Conservation (phyloP, 1,284 basidiomycete species). For the Chondrostereum purpureum region DNA sequence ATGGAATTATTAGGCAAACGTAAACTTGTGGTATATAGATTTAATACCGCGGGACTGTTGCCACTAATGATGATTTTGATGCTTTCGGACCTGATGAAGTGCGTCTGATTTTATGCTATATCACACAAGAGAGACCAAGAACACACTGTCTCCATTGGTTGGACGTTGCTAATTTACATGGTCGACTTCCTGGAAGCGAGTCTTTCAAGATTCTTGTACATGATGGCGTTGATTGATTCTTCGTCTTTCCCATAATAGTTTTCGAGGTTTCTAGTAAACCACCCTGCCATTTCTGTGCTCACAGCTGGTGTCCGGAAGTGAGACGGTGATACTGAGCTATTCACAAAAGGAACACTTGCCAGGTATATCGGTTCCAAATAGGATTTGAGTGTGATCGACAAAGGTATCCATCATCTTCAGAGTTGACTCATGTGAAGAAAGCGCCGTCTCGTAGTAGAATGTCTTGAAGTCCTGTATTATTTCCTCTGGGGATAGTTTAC, state of each 20-base stretch:
- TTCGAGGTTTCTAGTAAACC: slow-evolving; percentile 51
- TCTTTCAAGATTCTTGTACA: slow-evolving; percentile 39
- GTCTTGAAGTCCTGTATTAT: slow-evolving; percentile 59
- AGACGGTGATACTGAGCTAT: no score
- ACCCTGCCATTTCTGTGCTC: slow-evolving; percentile 41
- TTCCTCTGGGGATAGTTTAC: slow-evolving; percentile 46
- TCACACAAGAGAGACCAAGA: no score
- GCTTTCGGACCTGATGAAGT: no score
- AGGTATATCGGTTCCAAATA: slow-evolving; percentile 72
- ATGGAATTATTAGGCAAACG: no score
- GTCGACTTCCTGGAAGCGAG: no score
- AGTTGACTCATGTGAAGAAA: slow-evolving; percentile 48
- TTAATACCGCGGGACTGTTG: background rate
- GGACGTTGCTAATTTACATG: no score
- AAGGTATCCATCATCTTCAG: slow-evolving; percentile 44
- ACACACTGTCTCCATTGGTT: no score
- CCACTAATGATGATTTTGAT: no score
- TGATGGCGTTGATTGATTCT: slow-evolving; percentile 30
- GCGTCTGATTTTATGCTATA: no score
- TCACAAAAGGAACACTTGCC: slow-evolving; percentile 32
- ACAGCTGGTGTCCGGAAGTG: slow-evolving; percentile 41
- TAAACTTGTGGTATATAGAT: slow-evolving; percentile 3
- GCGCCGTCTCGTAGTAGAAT: slow-evolving; percentile 68
- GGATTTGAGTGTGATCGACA: slow-evolving; percentile 38
- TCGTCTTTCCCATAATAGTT: slow-evolving; percentile 34